Evolutionary conservation across 208 protist species (phyloP).

Genomic region (Herpetomonas samuelpessoai): DNA sequence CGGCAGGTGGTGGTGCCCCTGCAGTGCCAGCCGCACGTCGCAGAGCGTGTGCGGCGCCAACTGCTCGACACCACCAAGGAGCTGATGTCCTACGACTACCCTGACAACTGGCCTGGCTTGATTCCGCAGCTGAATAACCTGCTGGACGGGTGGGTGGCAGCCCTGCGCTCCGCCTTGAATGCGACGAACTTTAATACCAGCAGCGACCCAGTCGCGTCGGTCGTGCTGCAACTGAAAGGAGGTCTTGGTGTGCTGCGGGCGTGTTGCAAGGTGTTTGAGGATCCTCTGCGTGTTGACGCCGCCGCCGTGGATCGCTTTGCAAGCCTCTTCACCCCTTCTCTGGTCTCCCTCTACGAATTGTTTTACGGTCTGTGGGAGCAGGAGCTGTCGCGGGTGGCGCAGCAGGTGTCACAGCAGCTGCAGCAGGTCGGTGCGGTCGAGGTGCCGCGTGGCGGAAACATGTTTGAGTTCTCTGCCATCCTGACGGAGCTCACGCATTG

Average conservation of each 20-base stretch:
- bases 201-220: constrained; percentile 13
- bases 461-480: constrained; percentile 31
- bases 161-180: constrained; percentile 22
- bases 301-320: constrained; percentile 53
- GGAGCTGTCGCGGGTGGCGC: no score
- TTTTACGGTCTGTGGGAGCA: constrained; percentile 40
- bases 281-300: constrained; percentile 44
- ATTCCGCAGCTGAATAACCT: constrained; percentile 56
- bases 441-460: no score
- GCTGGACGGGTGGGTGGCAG: constrained; percentile 29
- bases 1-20: constrained; percentile 48
- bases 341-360: constrained; percentile 48
- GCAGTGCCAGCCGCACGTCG: constrained; percentile 65
- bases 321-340: constrained; percentile 27
- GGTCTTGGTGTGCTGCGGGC: constrained; percentile 55
- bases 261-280: constrained; percentile 67
- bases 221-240: constrained; percentile 60
- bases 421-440: no score
- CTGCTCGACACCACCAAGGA: constrained; percentile 60
- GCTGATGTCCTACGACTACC: constrained; percentile 76
- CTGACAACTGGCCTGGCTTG: constrained; percentile 53
- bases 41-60: constrained; percentile 67
- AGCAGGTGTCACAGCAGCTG: no score
- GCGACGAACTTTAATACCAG: constrained; percentile 16
- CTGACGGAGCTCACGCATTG: constrained; percentile 58